Percentiles rank a stretch among this genome's conserved stretches.
These are phyloP conservation scores for Penicillium mononematosum DNA, from an alignment of 495 filamentous ascomycete species.

Conservation along the genomic window DNA sequence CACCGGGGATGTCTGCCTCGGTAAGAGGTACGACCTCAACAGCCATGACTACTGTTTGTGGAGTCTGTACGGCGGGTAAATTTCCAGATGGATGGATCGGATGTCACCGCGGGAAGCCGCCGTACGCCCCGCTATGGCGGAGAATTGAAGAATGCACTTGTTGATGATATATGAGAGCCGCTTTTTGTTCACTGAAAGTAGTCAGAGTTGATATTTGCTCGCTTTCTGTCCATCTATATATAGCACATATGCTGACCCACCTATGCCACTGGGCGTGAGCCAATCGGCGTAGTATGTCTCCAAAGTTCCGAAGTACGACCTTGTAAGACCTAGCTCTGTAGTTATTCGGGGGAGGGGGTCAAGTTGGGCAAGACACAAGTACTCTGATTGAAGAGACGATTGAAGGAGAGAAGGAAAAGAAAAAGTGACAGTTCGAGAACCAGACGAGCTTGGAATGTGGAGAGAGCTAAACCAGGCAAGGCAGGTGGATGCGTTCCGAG, in stretches of 20 bases:
- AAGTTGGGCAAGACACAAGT: not conserved
- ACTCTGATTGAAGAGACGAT: not conserved
- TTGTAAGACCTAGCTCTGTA: not conserved
- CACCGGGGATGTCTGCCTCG: conserved; percentile 61
- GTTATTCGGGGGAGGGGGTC: too few relatives aligned
- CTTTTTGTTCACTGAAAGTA: not conserved
- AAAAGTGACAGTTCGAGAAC: conserved; percentile 3
- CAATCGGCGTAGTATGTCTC: not conserved
- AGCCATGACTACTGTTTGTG: conserved; percentile 38
- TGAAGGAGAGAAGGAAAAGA: conserved; percentile 5
- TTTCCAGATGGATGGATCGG: not conserved
- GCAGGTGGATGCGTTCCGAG: conserved; percentile 22
- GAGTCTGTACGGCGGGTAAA: not conserved
- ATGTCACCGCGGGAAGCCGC: not conserved
- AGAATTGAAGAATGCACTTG: not conserved
- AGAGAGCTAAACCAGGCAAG: conserved; percentile 22
- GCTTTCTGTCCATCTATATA: not conserved
- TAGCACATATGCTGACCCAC: not conserved
- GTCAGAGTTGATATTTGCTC: not conserved
- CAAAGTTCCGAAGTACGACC: not conserved
- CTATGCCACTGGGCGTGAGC: not conserved
- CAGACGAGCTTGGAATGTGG: conserved; percentile 8
- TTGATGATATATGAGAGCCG: not conserved
- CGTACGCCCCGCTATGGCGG: not conserved
- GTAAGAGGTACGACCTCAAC: conserved; percentile 52